A percentile compares a stretch with the other conserved stretches of the same genome.
Conservation (phyloP, 495 filamentous ascomycete species). For the Annulohypoxylon bovei region DNA sequence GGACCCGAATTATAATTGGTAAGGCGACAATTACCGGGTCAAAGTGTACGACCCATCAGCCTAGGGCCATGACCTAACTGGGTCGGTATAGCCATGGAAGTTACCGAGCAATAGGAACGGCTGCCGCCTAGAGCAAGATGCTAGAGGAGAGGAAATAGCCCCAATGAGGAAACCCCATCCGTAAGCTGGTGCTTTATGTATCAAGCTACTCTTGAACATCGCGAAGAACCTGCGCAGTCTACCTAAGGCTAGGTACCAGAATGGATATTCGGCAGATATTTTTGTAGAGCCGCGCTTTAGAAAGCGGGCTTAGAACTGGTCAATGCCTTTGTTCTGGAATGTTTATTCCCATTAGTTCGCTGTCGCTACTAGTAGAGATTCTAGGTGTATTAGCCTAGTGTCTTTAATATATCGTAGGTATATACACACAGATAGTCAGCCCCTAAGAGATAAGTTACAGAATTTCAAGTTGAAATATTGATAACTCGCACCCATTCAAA, state of each 20-base stretch:
- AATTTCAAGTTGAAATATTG: background rate
- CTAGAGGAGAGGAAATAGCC: background rate
- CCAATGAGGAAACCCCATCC: slow-evolving; percentile 1
- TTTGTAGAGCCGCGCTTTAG: background rate
- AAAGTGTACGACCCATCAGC: slow-evolving; percentile 21
- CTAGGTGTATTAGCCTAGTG: background rate
- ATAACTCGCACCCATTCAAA: background rate
- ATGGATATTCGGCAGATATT: background rate
- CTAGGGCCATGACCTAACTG: slow-evolving; percentile 13
- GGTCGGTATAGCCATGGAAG: slow-evolving; percentile 2
- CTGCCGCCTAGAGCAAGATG: background rate
- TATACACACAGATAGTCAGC: background rate
- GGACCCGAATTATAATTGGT: slow-evolving; percentile 18
- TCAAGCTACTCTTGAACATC: background rate
- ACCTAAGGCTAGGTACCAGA: background rate
- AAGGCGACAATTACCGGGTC: slow-evolving; percentile 33
- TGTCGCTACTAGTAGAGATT: background rate
- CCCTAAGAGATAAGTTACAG: slow-evolving; percentile 19
- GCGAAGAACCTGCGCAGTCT: background rate
- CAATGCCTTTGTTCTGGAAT: background rate
- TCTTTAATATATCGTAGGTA: background rate
- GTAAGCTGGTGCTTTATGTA: background rate
- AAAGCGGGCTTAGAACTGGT: background rate
- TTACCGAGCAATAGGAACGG: slow-evolving; percentile 3
- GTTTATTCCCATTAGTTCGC: background rate